These are phyloP conservation scores for Ascosphaera aggregata DNA, from an alignment of 2,329 filamentous ascomycete species.

Conservation along the genomic window DNA sequence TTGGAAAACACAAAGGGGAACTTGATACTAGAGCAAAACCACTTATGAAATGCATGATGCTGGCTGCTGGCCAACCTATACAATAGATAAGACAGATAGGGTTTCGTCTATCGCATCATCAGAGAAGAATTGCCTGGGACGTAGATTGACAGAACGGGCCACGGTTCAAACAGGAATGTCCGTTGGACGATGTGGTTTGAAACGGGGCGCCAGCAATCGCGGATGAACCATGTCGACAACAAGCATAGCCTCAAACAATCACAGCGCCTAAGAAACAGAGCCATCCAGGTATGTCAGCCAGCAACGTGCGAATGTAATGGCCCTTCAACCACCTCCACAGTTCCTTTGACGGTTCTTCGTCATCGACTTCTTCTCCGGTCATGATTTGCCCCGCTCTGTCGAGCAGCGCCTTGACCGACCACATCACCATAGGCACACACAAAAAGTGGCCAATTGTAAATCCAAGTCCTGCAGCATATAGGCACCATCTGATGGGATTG, in stretches of 20 bases:
- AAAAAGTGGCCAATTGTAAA: constrained; percentile 5
- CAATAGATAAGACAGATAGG: no score
- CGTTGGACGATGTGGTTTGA: no score
- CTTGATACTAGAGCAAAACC: no score
- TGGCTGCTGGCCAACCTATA: no score
- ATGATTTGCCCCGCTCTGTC: constrained; percentile 3
- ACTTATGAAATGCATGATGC: no score
- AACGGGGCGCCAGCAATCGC: no score
- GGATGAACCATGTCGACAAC: no score
- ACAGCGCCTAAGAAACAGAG: constrained; percentile 4
- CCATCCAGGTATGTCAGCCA: constrained; percentile 6
- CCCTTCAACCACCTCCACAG: constrained; percentile 5
- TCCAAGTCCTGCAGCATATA: constrained; percentile 5
- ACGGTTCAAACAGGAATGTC: no score
- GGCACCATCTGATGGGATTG: neutral
- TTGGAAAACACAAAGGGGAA: no score
- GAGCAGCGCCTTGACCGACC: constrained; percentile 2
- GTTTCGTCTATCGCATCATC: no score
- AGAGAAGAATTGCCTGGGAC: no score
- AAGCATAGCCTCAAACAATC: constrained; percentile 2
- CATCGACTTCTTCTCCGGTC: neutral
- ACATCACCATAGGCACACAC: constrained; percentile 5
- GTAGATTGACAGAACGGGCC: no score
- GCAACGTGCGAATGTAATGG: constrained; percentile 4
- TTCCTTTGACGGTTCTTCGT: constrained; percentile 2